A percentile compares a stretch with the other conserved stretches of the same genome.
phyloP scores from a whole-genome alignment of 1,139 yeast genomes.

The Zygosaccharomyces pseudobailii region DNA sequence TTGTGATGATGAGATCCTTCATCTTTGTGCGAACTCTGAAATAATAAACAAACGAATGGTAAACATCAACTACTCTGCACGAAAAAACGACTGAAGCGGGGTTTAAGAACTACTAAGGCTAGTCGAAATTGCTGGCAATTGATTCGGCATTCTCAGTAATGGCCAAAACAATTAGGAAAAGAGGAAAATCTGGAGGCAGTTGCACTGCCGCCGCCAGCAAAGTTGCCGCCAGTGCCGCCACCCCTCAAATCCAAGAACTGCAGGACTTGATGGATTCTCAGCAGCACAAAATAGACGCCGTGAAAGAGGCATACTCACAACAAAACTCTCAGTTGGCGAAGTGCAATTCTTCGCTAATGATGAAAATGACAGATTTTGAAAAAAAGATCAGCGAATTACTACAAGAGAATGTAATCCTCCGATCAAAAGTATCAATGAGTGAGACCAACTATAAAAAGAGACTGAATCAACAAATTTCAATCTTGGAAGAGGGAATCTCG shows the following conservation, averaged over 20 bases:
- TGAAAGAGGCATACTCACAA: slow-evolving; percentile 18
- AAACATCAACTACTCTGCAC: neutral
- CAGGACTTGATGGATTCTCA: slow-evolving; percentile 24
- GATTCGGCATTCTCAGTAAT: neutral
- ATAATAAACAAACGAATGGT: neutral
- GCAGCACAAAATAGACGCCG: slow-evolving; percentile 16
- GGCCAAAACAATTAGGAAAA: slow-evolving; percentile 12
- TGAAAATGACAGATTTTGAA: slow-evolving; percentile 50
- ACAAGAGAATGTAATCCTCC: slow-evolving; percentile 42
- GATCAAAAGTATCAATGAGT: slow-evolving; percentile 35
- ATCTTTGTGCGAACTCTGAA: slow-evolving; percentile 3
- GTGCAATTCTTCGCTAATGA: slow-evolving; percentile 48
- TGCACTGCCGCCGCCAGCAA: slow-evolving; percentile 1
- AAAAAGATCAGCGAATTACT: slow-evolving; percentile 42
- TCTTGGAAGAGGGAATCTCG: slow-evolving; percentile 42
- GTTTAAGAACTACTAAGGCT: neutral
- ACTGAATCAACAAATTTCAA: slow-evolving; percentile 35
- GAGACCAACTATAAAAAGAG: slow-evolving; percentile 34
- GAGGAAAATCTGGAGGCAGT: neutral
- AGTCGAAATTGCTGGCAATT: slow-evolving; percentile 1
- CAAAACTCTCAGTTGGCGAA: slow-evolving; percentile 53
- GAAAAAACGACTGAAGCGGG: neutral
- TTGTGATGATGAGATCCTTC: neutral
- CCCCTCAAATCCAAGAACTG: slow-evolving; percentile 25
- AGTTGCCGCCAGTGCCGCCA: slow-evolving; percentile 1